Evolutionary conservation across 75 land plant species (phyloP).

Genomic region (Sequoia sempervirens): DNA sequence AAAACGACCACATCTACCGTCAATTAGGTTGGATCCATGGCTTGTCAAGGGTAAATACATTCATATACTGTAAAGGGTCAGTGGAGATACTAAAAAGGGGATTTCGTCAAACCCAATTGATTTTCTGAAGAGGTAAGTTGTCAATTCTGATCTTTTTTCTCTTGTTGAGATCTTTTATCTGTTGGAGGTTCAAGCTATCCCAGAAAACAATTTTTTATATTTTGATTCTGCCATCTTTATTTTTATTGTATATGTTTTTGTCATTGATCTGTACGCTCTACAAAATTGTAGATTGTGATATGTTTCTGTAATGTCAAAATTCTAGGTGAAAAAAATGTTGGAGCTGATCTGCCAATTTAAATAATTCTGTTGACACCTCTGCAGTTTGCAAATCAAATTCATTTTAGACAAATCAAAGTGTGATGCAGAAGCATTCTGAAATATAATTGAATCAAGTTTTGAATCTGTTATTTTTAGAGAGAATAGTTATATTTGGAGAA

Average conservation of each 20-base stretch:
- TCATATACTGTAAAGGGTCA: not conserved
- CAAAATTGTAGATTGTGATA: not conserved
- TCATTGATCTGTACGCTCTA: not conserved
- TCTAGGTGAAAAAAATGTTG: not conserved
- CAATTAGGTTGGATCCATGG: conserved; percentile 4
- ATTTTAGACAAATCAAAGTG: not conserved
- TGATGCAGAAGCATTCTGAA: not conserved
- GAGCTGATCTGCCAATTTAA: not conserved
- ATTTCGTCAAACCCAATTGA: not conserved
- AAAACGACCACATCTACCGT: not conserved
- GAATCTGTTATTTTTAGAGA: not conserved
- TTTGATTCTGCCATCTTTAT: not conserved
- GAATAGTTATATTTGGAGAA: not conserved
- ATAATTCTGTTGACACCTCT: not conserved
- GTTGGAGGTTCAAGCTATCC: not conserved
- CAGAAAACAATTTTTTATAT: not conserved
- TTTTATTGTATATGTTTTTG: not conserved
- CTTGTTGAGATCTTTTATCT: not conserved
- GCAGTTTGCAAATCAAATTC: not conserved
- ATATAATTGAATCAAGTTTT: not conserved
- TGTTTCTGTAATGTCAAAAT: not conserved
- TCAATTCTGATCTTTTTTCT: not conserved
- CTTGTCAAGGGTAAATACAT: not conserved
- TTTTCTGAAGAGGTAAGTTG: conserved; percentile 3
- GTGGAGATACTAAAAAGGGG: not conserved